Base-by-base conservation (phyloP, 306 rosid species). In the Cucurbita maxima region DNA sequence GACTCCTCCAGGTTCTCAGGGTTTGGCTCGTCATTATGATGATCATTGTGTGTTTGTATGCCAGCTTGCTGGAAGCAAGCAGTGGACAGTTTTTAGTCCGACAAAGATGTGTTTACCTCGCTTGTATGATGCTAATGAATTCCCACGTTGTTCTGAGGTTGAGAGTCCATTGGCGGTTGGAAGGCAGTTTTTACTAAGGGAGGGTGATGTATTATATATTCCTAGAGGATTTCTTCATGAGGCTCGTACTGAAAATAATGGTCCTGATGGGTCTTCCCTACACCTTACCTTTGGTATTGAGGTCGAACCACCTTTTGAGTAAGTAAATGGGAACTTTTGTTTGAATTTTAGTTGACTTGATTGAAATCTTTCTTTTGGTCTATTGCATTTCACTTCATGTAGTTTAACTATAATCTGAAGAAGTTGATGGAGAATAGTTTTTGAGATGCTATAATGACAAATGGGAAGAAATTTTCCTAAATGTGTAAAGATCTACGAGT, bases 151-250 rank as follows among this genome's bases (percentile, higher is more conserved):
- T 80, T 79, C 79, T 64, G 86, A 82, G 64, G 60, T 71, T 79
- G 87, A 89, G 54, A 76, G 57, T 76, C 52, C 81, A 37, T 54
- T 57, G 76, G 77, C 82, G 68, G 85, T 68, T 40, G 78, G 80
- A 70, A 78, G 76, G 52, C 83, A 79, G 52, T 83, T 83, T 79
- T 82, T 79, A 48, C 87, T 92, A 71, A 77, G 62, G 64, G 90
- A 87, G 84, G 92, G 94, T 74, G 96, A 92, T 76, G 76, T 89
- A 25, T 74, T 92, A 74, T 92, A 92, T 81, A 86, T 92, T 81
- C 97, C 96, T 25, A 87, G 96, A 82, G 96, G 97, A 75, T 83
- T 83, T 81, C 94, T 86, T 79, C 97, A 87, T 8, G 96, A 92
- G 82, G 96, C 97, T 37, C 58, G 61, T 80, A 92, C 92, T 30